Conservation (phyloP, 1,284 basidiomycete genomes). For the Pisolithus thermaeus region DNA sequence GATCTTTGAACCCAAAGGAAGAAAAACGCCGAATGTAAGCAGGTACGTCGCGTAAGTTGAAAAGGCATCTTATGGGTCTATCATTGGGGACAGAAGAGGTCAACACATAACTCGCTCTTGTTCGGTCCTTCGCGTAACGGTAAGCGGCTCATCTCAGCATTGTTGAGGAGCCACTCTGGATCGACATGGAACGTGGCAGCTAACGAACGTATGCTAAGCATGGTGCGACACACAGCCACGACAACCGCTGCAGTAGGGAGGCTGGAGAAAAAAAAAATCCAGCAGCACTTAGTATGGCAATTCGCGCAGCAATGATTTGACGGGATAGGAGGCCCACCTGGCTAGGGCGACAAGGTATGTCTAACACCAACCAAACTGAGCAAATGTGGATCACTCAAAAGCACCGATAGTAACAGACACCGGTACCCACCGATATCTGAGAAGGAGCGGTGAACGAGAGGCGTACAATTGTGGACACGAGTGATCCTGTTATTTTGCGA, state of each 20-base stretch:
- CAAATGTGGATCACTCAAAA: not conserved
- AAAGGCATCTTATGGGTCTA: too few species aligned
- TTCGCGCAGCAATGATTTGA: not conserved
- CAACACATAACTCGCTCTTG: slow-evolving; percentile 8
- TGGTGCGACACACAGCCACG: slow-evolving; percentile 8
- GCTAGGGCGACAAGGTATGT: not conserved
- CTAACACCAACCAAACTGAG: not conserved
- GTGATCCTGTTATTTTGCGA: slow-evolving; percentile 1
- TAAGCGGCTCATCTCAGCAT: slow-evolving; percentile 11
- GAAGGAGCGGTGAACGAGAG: not conserved
- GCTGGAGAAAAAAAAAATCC: not conserved
- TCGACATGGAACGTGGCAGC: slow-evolving; percentile 10
- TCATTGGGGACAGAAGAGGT: not conserved
- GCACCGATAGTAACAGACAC: not conserved
- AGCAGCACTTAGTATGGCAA: not conserved
- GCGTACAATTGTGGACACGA: slow-evolving; percentile 4
- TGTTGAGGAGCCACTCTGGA: slow-evolving; percentile 9
- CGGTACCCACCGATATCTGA: slow-evolving; percentile 1
- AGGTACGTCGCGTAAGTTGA: too few species aligned
- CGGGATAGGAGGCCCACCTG: not conserved
- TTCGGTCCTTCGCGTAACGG: slow-evolving; percentile 2
- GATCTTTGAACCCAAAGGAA: too few species aligned
- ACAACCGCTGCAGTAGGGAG: slow-evolving; percentile 1
- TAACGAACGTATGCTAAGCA: slow-evolving; percentile 9
- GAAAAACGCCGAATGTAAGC: too few species aligned